These are phyloP conservation scores for Lepiota brunneoincarnata DNA, from an alignment of 768 basidiomycete species.

Conservation along the genomic window DNA sequence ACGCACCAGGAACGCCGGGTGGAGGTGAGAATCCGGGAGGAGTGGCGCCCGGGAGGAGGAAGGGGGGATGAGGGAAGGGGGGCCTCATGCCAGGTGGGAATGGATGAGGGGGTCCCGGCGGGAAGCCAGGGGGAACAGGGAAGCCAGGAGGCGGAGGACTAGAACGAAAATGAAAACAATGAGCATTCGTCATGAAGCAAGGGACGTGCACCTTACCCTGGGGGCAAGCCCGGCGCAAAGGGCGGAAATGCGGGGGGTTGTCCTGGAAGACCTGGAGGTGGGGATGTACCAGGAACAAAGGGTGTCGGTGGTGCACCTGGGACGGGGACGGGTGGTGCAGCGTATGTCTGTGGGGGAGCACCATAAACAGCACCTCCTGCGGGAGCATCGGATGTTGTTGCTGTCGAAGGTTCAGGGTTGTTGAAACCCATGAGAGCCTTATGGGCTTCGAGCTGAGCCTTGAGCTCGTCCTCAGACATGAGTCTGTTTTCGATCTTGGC, in stretches of 20 bases:
- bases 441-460: slow-evolving; percentile 84
- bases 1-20: slow-evolving; percentile 16
- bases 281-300: slow-evolving; percentile 35
- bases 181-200: slow-evolving; percentile 12
- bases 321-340: slow-evolving; percentile 39
- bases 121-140: slow-evolving; percentile 47
- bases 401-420: slow-evolving; percentile 17
- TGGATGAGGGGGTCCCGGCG: slow-evolving; percentile 21
- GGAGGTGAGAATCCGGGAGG: slow-evolving; percentile 15
- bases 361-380: slow-evolving; percentile 57
- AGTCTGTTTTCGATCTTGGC: slow-evolving; percentile 77
- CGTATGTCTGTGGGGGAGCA: slow-evolving; percentile 73
- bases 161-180: slow-evolving; percentile 15
- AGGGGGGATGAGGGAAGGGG: slow-evolving; percentile 27
- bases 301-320: slow-evolving; percentile 37
- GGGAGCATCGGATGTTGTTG: not conserved
- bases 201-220: slow-evolving; percentile 42
- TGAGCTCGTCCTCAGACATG: slow-evolving; percentile 80
- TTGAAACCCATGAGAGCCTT: slow-evolving; percentile 81
- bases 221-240: slow-evolving; percentile 51
- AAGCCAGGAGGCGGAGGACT: slow-evolving; percentile 57
- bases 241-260: slow-evolving; percentile 55
- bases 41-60: slow-evolving; percentile 23
- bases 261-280: slow-evolving; percentile 41
- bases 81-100: slow-evolving; percentile 29